Percentiles rank a stretch among this genome's conserved stretches.
Conservation (phyloP, 2,329 filamentous ascomycete genomes). For the Fusarium sp. region DNA sequence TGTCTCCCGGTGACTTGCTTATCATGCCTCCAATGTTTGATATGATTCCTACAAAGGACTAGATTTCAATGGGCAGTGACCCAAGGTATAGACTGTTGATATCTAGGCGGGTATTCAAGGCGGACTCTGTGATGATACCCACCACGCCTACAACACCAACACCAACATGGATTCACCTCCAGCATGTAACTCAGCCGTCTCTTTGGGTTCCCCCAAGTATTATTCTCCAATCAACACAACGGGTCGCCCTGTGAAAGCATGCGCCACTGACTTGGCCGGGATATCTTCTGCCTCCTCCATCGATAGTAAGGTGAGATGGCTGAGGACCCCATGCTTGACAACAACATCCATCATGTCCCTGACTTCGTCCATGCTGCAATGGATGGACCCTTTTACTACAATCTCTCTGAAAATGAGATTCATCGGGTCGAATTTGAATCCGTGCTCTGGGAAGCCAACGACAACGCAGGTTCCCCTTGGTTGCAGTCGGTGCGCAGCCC, state of each 20-base stretch:
- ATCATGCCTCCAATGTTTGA: too few species aligned
- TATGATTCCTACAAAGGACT: too few species aligned
- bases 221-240: conserved; percentile 24
- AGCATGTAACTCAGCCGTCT: too few species aligned
- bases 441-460: conserved; percentile 34
- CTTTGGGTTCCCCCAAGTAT: neutral
- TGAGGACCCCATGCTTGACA: conserved; percentile 25
- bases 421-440: conserved; percentile 38
- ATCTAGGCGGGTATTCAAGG: too few species aligned
- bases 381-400: conserved; percentile 30
- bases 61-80: too few species aligned
- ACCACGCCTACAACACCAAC: too few species aligned
- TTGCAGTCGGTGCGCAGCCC: conserved; percentile 31
- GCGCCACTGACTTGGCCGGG: conserved; percentile 13
- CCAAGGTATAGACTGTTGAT: too few species aligned
- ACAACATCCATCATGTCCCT: conserved; percentile 31
- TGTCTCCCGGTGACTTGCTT: too few species aligned
- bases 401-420: conserved; percentile 35
- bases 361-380: conserved; percentile 35
- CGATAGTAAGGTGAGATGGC: conserved; percentile 29
- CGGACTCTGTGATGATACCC: too few species aligned
- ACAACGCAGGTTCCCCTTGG: conserved; percentile 29
- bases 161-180: too few species aligned
- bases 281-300: conserved; percentile 35
- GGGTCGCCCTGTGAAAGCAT: conserved; percentile 17